These are phyloP conservation scores for Helotiales sp. DNA, from an alignment of 2,329 filamentous ascomycete species.

Conservation along the genomic window DNA sequence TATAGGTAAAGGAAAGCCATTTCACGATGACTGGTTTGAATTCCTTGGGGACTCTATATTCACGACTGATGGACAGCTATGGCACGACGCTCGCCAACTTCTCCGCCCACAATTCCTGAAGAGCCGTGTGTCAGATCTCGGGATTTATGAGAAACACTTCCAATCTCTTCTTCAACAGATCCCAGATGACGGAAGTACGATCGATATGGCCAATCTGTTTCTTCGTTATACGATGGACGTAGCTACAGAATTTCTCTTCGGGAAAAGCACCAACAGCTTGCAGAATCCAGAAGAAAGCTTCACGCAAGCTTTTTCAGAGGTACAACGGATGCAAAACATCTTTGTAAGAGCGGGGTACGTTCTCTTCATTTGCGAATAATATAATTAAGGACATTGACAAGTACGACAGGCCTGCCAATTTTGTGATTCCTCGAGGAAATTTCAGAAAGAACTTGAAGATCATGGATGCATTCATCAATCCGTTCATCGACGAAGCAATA, in stretches of 20 bases:
- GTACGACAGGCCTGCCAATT: constrained; percentile 18
- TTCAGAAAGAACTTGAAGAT: constrained; percentile 21
- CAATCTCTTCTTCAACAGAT: constrained; percentile 21
- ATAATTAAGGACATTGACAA: no score
- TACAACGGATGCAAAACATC: no score
- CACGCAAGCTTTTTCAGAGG: no score
- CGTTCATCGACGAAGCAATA: constrained; percentile 21
- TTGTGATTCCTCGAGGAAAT: constrained; percentile 21
- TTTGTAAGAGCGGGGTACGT: no score
- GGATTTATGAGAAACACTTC: constrained; percentile 65
- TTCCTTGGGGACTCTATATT: no score
- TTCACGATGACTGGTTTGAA: no score
- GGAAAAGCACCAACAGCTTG: constrained; percentile 49
- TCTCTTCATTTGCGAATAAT: no score
- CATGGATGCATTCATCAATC: constrained; percentile 14
- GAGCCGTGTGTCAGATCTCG: constrained; percentile 62
- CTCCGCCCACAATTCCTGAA: constrained; percentile 53
- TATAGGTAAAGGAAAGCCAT: no score
- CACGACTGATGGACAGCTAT: constrained; percentile 17
- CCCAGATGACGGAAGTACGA: constrained; percentile 16
- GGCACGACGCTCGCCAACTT: constrained; percentile 37
- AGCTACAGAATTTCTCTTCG: constrained; percentile 49
- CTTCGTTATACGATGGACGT: constrained; percentile 44
- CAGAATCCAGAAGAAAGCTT: no score
- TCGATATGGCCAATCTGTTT: constrained; percentile 60